Evolutionary conservation across 768 basidiomycete genomes (phyloP).

Genomic region (Suillus americanus): DNA sequence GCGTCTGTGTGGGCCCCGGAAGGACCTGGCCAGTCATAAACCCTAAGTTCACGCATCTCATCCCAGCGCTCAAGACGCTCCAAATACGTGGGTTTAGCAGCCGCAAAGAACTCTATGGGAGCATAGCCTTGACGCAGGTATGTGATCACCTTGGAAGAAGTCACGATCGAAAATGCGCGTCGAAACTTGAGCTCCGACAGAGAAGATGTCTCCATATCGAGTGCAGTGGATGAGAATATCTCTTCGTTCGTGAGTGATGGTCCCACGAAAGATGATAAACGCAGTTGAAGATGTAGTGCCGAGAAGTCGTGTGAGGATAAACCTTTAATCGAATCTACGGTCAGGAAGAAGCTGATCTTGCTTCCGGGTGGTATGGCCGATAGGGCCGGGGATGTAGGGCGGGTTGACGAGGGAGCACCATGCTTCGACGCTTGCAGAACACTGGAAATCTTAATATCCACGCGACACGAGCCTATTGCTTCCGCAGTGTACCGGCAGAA

Average conservation of each 20-base stretch:
- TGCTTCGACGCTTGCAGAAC: constrained; percentile 60
- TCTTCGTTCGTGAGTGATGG: constrained; percentile 70
- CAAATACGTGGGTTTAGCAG: constrained; percentile 77
- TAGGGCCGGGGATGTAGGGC: constrained; percentile 74
- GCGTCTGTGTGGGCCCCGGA: constrained; percentile 32
- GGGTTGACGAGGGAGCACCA: constrained; percentile 63
- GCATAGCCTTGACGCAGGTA: constrained; percentile 79
- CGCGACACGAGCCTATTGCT: constrained; percentile 91
- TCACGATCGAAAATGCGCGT: constrained; percentile 75
- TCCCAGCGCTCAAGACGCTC: constrained; percentile 93
- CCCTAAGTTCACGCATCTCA: constrained; percentile 79
- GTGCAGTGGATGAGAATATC: constrained; percentile 69
- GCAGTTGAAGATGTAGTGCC: constrained; percentile 82
- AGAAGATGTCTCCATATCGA: constrained; percentile 72
- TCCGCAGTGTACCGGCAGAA: constrained; percentile 94
- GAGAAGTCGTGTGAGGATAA: constrained; percentile 89
- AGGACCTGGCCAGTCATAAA: constrained; percentile 38
- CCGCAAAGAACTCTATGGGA: constrained; percentile 88
- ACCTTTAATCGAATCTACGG: constrained; percentile 86
- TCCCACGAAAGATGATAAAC: constrained; percentile 85
- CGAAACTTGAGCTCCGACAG: constrained; percentile 83
- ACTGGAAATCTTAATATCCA: constrained; percentile 80
- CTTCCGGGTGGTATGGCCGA: constrained; percentile 67
- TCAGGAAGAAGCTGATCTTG: constrained; percentile 83
- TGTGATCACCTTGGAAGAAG: constrained; percentile 67